phyloP scores from a whole-genome alignment of 176 grass and related monocot genomes.

The Oryza nivara region DNA sequence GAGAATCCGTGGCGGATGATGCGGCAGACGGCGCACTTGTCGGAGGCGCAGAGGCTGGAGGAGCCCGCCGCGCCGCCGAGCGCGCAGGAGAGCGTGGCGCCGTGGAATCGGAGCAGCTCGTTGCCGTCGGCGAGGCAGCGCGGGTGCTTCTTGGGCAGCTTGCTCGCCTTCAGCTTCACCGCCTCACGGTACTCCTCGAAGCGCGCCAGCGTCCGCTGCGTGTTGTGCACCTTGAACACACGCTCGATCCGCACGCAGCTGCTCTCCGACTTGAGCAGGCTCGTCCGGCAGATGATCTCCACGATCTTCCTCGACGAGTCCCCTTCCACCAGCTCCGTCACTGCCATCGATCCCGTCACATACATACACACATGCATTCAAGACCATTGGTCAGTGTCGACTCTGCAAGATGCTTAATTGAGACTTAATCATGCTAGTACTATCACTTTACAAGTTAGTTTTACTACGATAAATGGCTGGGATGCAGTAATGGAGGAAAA shows the following conservation, averaged over 20 bases:
- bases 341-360: conserved; percentile 29
- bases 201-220: conserved; percentile 75
- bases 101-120: conserved; percentile 88
- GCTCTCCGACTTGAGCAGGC: conserved; percentile 87
- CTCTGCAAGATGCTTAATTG: neutral
- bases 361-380: neutral
- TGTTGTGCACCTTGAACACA: conserved; percentile 98
- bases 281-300: conserved; percentile 95
- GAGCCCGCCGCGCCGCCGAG: conserved; percentile 36
- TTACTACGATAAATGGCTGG: neutral
- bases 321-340: conserved; percentile 92
- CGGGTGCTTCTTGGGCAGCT: conserved; percentile 87
- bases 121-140: conserved; percentile 92
- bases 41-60: conserved; percentile 65
- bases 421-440: neutral
- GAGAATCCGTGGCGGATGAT: conserved; percentile 81
- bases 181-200: conserved; percentile 96
- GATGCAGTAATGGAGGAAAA: conserved; percentile 16
- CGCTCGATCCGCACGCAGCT: conserved; percentile 79
- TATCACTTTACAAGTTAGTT: neutral
- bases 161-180: conserved; percentile 81
- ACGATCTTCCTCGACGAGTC: conserved; percentile 98
- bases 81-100: conserved; percentile 67
- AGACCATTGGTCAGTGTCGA: neutral
- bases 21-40: conserved; percentile 73